Conservation (phyloP, 1,139 yeast genomes). For the Candida gigantensis region DNA sequence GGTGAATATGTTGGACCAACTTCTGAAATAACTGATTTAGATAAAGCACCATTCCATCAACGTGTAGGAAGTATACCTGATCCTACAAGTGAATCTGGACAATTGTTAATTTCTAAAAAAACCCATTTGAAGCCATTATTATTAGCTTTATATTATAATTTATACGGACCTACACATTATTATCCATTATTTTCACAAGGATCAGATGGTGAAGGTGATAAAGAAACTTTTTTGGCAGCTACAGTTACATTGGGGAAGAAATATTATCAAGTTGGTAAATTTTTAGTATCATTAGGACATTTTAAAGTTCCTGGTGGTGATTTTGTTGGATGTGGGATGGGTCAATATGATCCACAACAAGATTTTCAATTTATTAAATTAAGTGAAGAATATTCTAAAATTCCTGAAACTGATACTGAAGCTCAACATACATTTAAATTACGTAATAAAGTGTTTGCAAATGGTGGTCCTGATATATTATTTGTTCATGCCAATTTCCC, state of each 20-base stretch:
- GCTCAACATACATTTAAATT: slow-evolving; percentile 8
- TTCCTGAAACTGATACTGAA: slow-evolving; percentile 13
- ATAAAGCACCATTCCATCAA: slow-evolving; percentile 61
- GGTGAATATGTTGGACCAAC: slow-evolving; percentile 23
- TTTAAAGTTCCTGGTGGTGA: slow-evolving; percentile 36
- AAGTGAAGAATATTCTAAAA: slow-evolving; percentile 7
- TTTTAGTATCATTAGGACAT: slow-evolving; percentile 55
- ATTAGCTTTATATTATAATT: slow-evolving; percentile 73
- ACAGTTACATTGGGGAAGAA: slow-evolving; percentile 61
- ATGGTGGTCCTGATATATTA: slow-evolving; percentile 42
- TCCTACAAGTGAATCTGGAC: slow-evolving; percentile 83
- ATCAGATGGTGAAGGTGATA: slow-evolving; percentile 87
- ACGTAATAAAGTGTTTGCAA: slow-evolving; percentile 20
- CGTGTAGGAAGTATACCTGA: slow-evolving; percentile 74
- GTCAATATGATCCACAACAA: slow-evolving; percentile 66
- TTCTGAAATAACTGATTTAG: slow-evolving; percentile 9
- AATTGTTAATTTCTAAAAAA: slow-evolving; percentile 65
- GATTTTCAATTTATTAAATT: slow-evolving; percentile 39
- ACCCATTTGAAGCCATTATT: slow-evolving; percentile 65
- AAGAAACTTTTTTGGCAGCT: slow-evolving; percentile 84
- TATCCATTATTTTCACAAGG: slow-evolving; percentile 88
- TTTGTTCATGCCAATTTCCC: slow-evolving; percentile 71
- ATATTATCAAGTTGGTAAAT: slow-evolving; percentile 68
- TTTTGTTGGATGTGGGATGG: slow-evolving; percentile 70
- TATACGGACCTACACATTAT: slow-evolving; percentile 75